Evolutionary conservation across 306 rosid species (phyloP).

Genomic region (Quercus cerris): DNA sequence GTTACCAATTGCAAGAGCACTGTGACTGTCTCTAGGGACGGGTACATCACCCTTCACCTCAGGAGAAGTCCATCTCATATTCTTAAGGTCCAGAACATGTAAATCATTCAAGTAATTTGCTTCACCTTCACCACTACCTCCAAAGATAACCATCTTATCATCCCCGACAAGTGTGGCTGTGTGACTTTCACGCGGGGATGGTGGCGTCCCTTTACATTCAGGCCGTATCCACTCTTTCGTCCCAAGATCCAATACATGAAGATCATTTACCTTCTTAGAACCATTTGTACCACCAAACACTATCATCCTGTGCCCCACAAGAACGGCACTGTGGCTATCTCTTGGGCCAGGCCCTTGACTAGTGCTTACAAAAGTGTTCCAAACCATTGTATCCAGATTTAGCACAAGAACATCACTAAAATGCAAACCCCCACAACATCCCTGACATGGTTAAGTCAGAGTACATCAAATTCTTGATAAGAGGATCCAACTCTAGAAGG

Average conservation of each 20-base stretch:
- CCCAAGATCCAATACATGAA: conserved; percentile 61
- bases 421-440: conserved; percentile 94
- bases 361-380: conserved; percentile 60
- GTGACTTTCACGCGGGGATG: conserved; percentile 93
- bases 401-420: conserved; percentile 76
- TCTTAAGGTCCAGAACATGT: conserved; percentile 67
- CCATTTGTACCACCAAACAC: conserved; percentile 98
- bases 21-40: conserved; percentile 90
- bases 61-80: conserved; percentile 76
- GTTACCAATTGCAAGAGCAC: conserved; percentile 63
- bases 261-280: conserved; percentile 77
- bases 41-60: conserved; percentile 75
- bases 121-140: conserved; percentile 97
- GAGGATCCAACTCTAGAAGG: neutral
- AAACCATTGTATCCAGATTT: conserved; percentile 67
- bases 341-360: conserved; percentile 92
- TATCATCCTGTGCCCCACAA: conserved; percentile 64
- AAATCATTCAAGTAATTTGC: conserved; percentile 81
- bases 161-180: conserved; percentile 70
- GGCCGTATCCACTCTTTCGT: conserved; percentile 75
- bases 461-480: conserved; percentile 3
- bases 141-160: conserved; percentile 71
- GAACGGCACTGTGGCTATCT: conserved; percentile 85
- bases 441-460: conserved; percentile 44
- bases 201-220: conserved; percentile 69